These are phyloP conservation scores for Fusarium duplospermum DNA, from an alignment of 2,329 filamentous ascomycete genomes.

Conservation along the genomic window DNA sequence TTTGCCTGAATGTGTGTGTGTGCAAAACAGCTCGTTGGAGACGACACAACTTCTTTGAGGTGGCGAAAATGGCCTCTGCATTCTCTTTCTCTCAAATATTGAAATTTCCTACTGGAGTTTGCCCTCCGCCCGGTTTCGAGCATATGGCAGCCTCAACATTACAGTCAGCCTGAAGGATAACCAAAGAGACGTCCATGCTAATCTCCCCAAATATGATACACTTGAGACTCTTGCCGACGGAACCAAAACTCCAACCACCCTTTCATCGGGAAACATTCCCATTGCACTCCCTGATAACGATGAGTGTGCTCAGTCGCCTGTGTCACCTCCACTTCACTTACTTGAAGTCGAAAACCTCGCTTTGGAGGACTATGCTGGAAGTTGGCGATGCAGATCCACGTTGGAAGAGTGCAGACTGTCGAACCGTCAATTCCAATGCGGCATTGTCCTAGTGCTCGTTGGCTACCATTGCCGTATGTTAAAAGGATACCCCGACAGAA, in stretches of 20 bases:
- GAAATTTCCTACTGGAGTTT: rapidly evolving
- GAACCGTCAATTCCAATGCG: background rate
- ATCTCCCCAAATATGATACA: background rate
- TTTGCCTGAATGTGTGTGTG: background rate
- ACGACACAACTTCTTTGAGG: too few relatives aligned
- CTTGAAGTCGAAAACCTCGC: background rate
- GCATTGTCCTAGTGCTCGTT: background rate
- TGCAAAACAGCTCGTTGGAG: background rate
- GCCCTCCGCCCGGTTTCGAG: background rate
- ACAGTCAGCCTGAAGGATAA: background rate
- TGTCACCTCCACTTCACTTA: background rate
- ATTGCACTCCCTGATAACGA: background rate
- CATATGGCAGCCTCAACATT: background rate
- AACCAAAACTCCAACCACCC: background rate
- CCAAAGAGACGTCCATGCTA: background rate
- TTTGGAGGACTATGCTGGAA: background rate
- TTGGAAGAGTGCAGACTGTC: background rate
- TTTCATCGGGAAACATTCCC: background rate
- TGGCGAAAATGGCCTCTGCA: too few relatives aligned
- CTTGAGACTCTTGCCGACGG: background rate
- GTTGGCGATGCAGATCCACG: background rate
- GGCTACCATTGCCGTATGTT: background rate
- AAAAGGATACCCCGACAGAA: background rate
- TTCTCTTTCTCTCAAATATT: background rate
- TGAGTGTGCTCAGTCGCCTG: background rate